Conservation (phyloP, 2,329 filamentous ascomycete species). For the Ascomycota sp. region DNA sequence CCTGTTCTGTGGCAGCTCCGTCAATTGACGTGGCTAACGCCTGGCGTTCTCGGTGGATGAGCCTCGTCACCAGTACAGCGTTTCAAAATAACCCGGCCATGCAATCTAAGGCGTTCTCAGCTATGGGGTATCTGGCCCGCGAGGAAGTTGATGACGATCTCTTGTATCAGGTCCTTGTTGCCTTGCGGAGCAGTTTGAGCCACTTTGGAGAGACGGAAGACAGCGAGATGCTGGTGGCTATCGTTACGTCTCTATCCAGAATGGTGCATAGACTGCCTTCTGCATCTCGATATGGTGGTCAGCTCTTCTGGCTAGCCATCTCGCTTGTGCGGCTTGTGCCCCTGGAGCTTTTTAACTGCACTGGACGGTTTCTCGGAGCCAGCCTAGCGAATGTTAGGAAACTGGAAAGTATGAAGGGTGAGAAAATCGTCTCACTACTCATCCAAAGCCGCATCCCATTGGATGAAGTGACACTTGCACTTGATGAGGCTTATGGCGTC, state of each 20-base stretch:
- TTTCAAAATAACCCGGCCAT: slow-evolving; percentile 54
- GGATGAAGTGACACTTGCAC: slow-evolving; percentile 35
- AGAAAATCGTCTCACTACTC: slow-evolving; percentile 35
- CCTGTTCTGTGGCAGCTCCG: slow-evolving; percentile 39
- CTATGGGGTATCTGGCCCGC: slow-evolving; percentile 49
- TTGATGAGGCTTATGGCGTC: slow-evolving; percentile 44
- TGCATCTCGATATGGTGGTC: slow-evolving; percentile 42
- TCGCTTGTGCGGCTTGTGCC: slow-evolving; percentile 43
- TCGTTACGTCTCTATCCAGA: slow-evolving; percentile 43
- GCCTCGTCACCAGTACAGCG: slow-evolving; percentile 46
- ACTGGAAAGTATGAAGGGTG: slow-evolving; percentile 33
- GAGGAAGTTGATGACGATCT: slow-evolving; percentile 52
- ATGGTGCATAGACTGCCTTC: slow-evolving; percentile 49
- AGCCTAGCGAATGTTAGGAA: slow-evolving; percentile 41
- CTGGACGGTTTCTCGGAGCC: slow-evolving; percentile 40
- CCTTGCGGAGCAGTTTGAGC: slow-evolving; percentile 39
- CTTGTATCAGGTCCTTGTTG: slow-evolving; percentile 47
- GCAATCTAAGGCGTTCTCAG: slow-evolving; percentile 44
- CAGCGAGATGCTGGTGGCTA: slow-evolving; percentile 45
- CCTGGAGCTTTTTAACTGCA: slow-evolving; percentile 38
- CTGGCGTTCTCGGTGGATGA: slow-evolving; percentile 54
- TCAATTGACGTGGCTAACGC: slow-evolving; percentile 42
- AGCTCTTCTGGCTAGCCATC: slow-evolving; percentile 48
- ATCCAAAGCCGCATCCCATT: slow-evolving; percentile 37
- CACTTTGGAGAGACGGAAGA: slow-evolving; percentile 41